These are phyloP conservation scores for Aspergillus asperescens DNA, from an alignment of 495 filamentous ascomycete genomes.

Conservation along the genomic window DNA sequence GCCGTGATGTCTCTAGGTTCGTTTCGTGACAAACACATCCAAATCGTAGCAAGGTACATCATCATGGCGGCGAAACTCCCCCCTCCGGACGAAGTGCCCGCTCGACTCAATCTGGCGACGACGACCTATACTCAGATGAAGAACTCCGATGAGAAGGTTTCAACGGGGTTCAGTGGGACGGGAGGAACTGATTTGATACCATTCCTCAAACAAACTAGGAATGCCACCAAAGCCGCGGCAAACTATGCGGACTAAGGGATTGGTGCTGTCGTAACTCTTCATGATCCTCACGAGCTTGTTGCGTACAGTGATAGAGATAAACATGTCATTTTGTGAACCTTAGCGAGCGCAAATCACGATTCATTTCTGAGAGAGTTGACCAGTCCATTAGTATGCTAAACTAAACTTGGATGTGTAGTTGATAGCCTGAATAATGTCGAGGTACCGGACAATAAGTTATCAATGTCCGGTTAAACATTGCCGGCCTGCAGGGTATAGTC, in stretches of 20 bases:
- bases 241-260: constrained; percentile 18
- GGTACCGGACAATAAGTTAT: no score
- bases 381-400: no score
- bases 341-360: no score
- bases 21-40: constrained; percentile 87
- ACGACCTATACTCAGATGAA: constrained; percentile 25
- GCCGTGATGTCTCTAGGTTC: constrained; percentile 74
- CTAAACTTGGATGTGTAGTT: no score
- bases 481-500: no score
- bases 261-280: not conserved
- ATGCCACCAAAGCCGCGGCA: constrained; percentile 59
- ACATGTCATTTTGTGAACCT: not conserved
- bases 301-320: not conserved
- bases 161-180: constrained; percentile 62
- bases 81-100: constrained; percentile 11
- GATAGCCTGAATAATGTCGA: no score
- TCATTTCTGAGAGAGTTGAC: no score
- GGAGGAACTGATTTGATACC: constrained; percentile 87
- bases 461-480: no score
- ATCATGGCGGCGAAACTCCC: constrained; percentile 48
- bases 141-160: constrained; percentile 15
- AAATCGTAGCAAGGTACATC: constrained; percentile 92
- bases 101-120: constrained; percentile 28
- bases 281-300: not conserved
- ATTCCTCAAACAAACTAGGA: constrained; percentile 85